Evolutionary conservation across 148 eudicot genomes (phyloP), one percentile per base, ranked within the genome.

Genomic region (Camellia sinensis): DNA sequence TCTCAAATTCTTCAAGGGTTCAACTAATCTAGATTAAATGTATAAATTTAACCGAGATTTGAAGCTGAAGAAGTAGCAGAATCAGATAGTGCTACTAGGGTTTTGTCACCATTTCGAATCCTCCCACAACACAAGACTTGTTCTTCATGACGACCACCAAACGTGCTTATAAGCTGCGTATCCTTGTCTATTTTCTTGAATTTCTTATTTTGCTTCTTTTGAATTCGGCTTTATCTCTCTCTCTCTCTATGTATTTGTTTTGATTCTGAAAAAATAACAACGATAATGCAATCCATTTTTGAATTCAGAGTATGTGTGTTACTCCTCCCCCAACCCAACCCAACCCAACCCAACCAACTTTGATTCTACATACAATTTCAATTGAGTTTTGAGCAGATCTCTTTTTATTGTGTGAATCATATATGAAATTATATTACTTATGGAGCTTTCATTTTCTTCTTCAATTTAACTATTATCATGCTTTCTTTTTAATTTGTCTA

Each of bases 111-210:
- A n/a, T 29, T 59, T 60, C 53, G 18, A 21, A 40, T 62, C n/a
- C 69, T 59, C 15, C 40, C 61, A 5, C 22, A 60, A 67, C 61
- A 5, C 22, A 60, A 67, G 76, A 40, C 50, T 79, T 70, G 61
- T 57, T 71, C 57, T 57, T 68, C 68, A 93, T 91, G 93, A 84
- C 95, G 81, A 90, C 93, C 52, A 89, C 85, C 61, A 89, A 95
- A 84, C 99, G 99, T 77, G 97, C 97, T 83, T 95, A 95, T 73
- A 95, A 95, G 97, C 97, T 95, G 65, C 99, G 99, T 95, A 95
- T 95, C 97, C 97, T 95, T 91, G 11, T 43, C 21, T 64, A 15
- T 40, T 45, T 78, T n/a, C 40, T 22, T 4, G 29, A 40, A 9
- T 18, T 13, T 57, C 9, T 59, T 46, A 59, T 19, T 5, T 48